Conservation (phyloP, 345 rosid species). For the Combretum micranthum region DNA sequence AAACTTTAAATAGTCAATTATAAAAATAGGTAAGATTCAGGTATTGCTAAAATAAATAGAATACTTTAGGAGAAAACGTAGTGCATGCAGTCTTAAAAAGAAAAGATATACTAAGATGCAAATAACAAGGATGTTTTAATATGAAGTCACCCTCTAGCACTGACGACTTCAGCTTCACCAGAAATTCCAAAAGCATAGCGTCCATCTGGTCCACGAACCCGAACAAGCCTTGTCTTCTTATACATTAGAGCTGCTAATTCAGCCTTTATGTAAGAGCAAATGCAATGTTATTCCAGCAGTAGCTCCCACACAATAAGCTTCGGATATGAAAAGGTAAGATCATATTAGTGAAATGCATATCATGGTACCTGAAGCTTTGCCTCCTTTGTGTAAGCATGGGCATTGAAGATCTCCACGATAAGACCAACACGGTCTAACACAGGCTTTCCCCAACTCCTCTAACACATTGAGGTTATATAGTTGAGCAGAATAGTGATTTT, state of each 20-base stretch:
- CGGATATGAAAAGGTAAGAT: neutral
- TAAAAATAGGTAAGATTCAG: too few relatives aligned
- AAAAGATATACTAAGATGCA: neutral
- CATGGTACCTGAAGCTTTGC: constrained; percentile 80
- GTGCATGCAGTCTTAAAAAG: too few relatives aligned
- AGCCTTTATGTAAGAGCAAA: constrained; percentile 37
- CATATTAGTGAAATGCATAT: neutral
- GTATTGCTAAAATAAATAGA: too few relatives aligned
- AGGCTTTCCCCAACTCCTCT: constrained; percentile 73
- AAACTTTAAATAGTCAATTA: too few relatives aligned
- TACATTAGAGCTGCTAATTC: constrained; percentile 90
- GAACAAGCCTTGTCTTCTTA: constrained; percentile 85
- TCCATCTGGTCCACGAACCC: constrained; percentile 71
- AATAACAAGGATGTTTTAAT: constrained; percentile 4
- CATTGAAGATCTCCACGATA: constrained; percentile 91
- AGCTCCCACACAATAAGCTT: neutral
- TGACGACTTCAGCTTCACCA: constrained; percentile 97
- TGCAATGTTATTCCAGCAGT: constrained; percentile 10
- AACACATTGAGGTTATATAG: constrained; percentile 10
- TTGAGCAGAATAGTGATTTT: neutral
- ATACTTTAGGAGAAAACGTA: too few relatives aligned
- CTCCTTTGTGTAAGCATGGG: constrained; percentile 91
- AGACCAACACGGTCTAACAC: constrained; percentile 90
- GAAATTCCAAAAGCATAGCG: constrained; percentile 59
- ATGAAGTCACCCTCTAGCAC: constrained; percentile 83